phyloP scores from a whole-genome alignment of 2,329 filamentous ascomycete species.

The Diaporthe eres region DNA sequence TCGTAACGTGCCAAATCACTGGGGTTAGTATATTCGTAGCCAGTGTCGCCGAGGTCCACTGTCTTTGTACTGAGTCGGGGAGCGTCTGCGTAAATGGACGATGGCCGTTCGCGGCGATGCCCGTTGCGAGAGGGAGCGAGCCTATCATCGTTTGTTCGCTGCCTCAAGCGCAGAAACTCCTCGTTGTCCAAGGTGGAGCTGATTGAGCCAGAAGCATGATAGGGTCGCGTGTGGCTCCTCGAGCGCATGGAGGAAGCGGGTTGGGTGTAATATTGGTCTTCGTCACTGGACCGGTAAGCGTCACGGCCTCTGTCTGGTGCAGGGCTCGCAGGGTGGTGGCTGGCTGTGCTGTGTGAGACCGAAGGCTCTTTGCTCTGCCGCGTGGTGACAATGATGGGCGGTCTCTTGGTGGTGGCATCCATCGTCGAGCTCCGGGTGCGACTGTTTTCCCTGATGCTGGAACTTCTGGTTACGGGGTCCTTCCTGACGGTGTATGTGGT shows the following conservation, averaged over 20 bases:
- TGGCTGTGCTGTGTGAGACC: slow-evolving; percentile 56
- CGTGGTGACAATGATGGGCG: slow-evolving; percentile 71
- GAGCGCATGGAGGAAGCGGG: slow-evolving; percentile 71
- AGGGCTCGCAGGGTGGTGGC: slow-evolving; percentile 61
- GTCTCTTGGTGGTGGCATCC: slow-evolving; percentile 61
- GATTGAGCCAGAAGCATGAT: slow-evolving; percentile 52
- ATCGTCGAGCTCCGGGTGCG: slow-evolving; percentile 65
- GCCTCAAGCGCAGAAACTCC: slow-evolving; percentile 64
- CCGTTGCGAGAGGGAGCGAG: slow-evolving; percentile 58
- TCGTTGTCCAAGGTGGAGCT: slow-evolving; percentile 66
- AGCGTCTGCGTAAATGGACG: slow-evolving; percentile 60
- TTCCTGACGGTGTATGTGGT: slow-evolving; percentile 71
- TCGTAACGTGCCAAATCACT: slow-evolving; percentile 74
- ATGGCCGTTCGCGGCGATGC: slow-evolving; percentile 61
- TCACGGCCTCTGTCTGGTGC: slow-evolving; percentile 64
- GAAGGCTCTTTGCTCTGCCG: slow-evolving; percentile 60
- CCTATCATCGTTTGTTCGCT: slow-evolving; percentile 61
- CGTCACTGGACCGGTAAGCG: slow-evolving; percentile 66
- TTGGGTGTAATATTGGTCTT: slow-evolving; percentile 65
- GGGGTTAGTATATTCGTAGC: slow-evolving; percentile 75
- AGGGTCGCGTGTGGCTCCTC: slow-evolving; percentile 56
- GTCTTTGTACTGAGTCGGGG: slow-evolving; percentile 59
- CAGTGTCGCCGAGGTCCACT: slow-evolving; percentile 70
- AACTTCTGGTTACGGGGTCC: slow-evolving; percentile 63
- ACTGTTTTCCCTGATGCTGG: slow-evolving; percentile 63